phyloP scores from a whole-genome alignment of 2,329 filamentous ascomycete species.

The Pseudogymnoascus sp. region DNA sequence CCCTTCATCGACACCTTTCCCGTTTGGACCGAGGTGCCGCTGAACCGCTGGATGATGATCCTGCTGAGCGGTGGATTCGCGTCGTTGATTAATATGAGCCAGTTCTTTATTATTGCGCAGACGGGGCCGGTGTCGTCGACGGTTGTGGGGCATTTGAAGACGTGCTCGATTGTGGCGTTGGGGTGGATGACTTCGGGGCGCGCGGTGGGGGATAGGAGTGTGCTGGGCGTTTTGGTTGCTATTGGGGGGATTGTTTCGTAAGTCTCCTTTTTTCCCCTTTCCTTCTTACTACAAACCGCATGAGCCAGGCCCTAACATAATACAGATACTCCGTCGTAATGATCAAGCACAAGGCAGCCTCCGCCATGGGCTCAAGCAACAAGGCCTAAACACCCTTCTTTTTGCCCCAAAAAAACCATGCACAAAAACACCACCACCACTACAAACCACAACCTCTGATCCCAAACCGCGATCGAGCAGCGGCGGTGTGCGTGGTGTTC shows the following conservation, averaged over 20 bases:
- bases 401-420: too few relatives aligned
- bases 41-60: slow-evolving; percentile 49
- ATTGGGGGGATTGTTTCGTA: slow-evolving; percentile 49
- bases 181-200: slow-evolving; percentile 50
- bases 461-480: too few relatives aligned
- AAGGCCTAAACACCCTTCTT: too few relatives aligned
- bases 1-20: slow-evolving; percentile 58
- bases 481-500: too few relatives aligned
- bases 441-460: too few relatives aligned
- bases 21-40: slow-evolving; percentile 41
- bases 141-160: slow-evolving; percentile 58
- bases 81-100: slow-evolving; percentile 55
- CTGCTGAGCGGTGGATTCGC: slow-evolving; percentile 53
- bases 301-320: too few relatives aligned
- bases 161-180: slow-evolving; percentile 54
- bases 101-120: slow-evolving; percentile 54
- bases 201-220: slow-evolving; percentile 45
- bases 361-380: too few relatives aligned
- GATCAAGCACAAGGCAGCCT: neutral
- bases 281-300: too few relatives aligned
- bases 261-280: slow-evolving; percentile 23
- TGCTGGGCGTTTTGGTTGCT: slow-evolving; percentile 46
- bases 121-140: slow-evolving; percentile 56
- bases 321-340: neutral
- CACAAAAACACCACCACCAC: too few relatives aligned